These are phyloP conservation scores for Withania somnifera DNA, from an alignment of 305 asterid species.

Conservation along the genomic window DNA sequence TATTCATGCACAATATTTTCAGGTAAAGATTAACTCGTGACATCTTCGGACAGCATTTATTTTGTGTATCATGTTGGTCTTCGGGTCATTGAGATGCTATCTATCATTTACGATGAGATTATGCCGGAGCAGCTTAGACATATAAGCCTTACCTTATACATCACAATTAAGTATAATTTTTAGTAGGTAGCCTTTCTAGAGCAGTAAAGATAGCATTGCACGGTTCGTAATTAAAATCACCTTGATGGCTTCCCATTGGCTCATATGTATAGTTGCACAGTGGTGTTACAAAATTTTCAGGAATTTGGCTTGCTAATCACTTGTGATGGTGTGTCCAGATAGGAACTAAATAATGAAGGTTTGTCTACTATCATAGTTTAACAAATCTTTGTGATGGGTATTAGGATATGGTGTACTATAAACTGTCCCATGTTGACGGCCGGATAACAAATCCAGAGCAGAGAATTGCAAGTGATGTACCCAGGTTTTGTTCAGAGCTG, in stretches of 20 bases:
- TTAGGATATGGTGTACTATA: constrained; percentile 98
- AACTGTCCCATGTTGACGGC: constrained; percentile 95
- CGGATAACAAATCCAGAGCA: constrained; percentile 94
- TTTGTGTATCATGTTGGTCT: constrained; percentile 1
- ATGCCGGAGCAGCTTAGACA: not conserved
- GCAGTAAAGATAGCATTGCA: not conserved
- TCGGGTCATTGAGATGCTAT: not conserved
- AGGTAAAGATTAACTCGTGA: constrained; percentile 39
- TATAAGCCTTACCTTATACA: not conserved
- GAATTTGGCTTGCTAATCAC: not conserved
- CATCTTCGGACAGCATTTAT: not conserved
- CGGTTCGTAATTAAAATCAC: not conserved
- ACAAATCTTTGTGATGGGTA: constrained; percentile 1
- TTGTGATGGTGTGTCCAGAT: not conserved
- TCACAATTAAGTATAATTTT: not conserved
- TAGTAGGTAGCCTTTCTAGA: not conserved
- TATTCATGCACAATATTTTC: constrained; percentile 81
- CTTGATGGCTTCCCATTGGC: not conserved
- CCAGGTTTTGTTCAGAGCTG: constrained; percentile 89
- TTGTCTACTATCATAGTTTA: not conserved
- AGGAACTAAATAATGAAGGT: not conserved
- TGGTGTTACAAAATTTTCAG: not conserved
- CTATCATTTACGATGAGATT: not conserved
- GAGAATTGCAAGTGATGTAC: constrained; percentile 97
- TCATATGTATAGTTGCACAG: not conserved